Evolutionary conservation across 768 basidiomycete genomes (phyloP).

Genomic region (Tulasnella sp.): DNA sequence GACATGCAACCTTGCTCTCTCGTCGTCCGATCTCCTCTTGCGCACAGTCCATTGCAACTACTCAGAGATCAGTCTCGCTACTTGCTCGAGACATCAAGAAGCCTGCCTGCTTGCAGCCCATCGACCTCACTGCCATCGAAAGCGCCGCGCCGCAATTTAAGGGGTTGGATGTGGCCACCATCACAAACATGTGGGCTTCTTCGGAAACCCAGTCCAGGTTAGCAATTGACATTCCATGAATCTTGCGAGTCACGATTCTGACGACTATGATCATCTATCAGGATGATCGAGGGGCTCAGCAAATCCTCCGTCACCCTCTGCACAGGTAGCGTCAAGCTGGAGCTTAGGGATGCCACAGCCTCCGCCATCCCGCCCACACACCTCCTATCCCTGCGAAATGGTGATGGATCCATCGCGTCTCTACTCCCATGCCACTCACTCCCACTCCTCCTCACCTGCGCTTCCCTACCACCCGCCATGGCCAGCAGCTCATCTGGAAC

Average conservation of each 20-base stretch:
- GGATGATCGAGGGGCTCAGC: neutral
- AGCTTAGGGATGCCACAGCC: neutral
- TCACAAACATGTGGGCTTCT: neutral
- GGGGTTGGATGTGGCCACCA: no score
- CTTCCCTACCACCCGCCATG: neutral
- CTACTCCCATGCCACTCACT: slow-evolving; percentile 6
- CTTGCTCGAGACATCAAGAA: no score
- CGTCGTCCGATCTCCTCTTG: no score
- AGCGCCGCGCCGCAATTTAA: no score
- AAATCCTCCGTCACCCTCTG: neutral
- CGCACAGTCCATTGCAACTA: no score
- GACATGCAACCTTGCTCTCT: no score
- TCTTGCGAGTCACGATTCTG: neutral
- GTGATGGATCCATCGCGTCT: neutral
- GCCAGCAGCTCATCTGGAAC: neutral
- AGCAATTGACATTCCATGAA: neutral
- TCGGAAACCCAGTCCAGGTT: neutral
- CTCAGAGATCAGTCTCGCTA: no score
- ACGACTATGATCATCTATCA: neutral
- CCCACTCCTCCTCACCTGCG: slow-evolving; percentile 1
- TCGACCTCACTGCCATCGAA: no score
- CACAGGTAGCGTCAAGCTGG: neutral
- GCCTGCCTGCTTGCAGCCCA: no score
- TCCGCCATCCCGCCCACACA: neutral
- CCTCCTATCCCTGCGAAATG: slow-evolving; percentile 1